Evolutionary conservation across 441 rosid species (phyloP).

Genomic region (Eutrema salsugineum): DNA sequence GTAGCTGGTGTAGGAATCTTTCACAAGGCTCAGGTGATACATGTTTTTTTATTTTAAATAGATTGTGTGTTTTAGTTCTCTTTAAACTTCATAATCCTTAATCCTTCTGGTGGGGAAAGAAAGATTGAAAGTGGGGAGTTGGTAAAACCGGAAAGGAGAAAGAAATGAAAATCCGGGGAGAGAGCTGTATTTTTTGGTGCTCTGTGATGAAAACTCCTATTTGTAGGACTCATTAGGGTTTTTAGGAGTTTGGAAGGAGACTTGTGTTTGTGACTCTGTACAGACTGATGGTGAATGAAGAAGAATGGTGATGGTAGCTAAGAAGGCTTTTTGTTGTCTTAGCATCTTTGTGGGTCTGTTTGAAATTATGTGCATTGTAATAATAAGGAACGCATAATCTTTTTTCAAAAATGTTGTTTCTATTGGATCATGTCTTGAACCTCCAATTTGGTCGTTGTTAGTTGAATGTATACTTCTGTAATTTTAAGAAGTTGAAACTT

Average conservation of each 20-base stretch:
- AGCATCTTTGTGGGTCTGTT: neutral
- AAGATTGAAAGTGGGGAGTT: slow-evolving; percentile 20
- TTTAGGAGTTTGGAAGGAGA: slow-evolving; percentile 29
- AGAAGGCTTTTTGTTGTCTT: slow-evolving; percentile 12
- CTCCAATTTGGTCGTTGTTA: neutral
- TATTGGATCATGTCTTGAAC: neutral
- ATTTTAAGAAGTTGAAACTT: slow-evolving; percentile 14
- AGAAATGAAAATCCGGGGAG: slow-evolving; percentile 30
- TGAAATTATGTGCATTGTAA: slow-evolving; percentile 11
- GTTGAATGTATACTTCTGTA: slow-evolving; percentile 12
- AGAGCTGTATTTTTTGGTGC: slow-evolving; percentile 51
- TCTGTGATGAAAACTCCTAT: slow-evolving; percentile 38
- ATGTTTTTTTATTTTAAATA: neutral
- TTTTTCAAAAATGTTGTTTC: slow-evolving; percentile 14
- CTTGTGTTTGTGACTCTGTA: slow-evolving; percentile 26
- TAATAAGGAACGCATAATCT: slow-evolving; percentile 8
- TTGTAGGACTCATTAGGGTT: slow-evolving; percentile 17
- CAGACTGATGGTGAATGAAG: slow-evolving; percentile 22
- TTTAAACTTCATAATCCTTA: neutral
- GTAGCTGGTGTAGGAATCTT: neutral
- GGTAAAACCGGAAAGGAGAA: neutral
- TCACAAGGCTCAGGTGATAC: slow-evolving; percentile 11
- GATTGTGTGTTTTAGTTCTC: slow-evolving; percentile 7
- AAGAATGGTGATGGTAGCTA: neutral
- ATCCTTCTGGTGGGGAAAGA: neutral